phyloP scores from a whole-genome alignment of 179 eudicot species.

The Vitellaria paradoxa region DNA sequence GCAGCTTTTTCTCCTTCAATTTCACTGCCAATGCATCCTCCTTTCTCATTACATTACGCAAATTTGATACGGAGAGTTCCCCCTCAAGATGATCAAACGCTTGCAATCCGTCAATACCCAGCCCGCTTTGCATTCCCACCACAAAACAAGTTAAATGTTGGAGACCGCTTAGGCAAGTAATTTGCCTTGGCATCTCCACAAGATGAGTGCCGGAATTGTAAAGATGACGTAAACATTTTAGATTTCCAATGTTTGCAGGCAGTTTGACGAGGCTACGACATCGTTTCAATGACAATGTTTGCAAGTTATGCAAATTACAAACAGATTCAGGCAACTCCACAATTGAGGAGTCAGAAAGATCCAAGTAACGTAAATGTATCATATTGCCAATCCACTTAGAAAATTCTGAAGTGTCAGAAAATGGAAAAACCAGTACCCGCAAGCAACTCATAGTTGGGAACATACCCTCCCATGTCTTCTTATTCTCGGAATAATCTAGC shows the following conservation, averaged over 20 bases:
- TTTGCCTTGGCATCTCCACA: constrained; percentile 12
- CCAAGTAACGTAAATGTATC: constrained; percentile 18
- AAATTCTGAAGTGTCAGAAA: background rate
- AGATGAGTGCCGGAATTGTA: background rate
- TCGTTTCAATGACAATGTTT: constrained; percentile 4
- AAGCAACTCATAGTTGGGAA: background rate
- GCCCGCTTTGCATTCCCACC: background rate
- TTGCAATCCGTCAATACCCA: background rate
- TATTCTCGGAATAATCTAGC: no score
- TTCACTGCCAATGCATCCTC: constrained; percentile 8
- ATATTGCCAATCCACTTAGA: constrained; percentile 11
- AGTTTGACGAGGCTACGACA: constrained; percentile 4
- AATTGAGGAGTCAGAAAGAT: constrained; percentile 16
- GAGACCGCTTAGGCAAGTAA: constrained; percentile 1
- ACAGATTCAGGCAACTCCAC: constrained; percentile 12
- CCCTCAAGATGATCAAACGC: background rate
- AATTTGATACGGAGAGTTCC: background rate
- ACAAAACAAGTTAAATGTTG: constrained; percentile 1
- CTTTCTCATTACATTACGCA: background rate
- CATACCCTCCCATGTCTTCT: background rate
- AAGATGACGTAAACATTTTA: constrained; percentile 13
- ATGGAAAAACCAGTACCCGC: constrained; percentile 13
- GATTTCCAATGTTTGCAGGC: constrained; percentile 1
- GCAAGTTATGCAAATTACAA: constrained; percentile 17
- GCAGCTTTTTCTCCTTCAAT: background rate